Base-by-base conservation (phyloP, 2,329 filamentous ascomycete genomes). In the Venturia carpophila region DNA sequence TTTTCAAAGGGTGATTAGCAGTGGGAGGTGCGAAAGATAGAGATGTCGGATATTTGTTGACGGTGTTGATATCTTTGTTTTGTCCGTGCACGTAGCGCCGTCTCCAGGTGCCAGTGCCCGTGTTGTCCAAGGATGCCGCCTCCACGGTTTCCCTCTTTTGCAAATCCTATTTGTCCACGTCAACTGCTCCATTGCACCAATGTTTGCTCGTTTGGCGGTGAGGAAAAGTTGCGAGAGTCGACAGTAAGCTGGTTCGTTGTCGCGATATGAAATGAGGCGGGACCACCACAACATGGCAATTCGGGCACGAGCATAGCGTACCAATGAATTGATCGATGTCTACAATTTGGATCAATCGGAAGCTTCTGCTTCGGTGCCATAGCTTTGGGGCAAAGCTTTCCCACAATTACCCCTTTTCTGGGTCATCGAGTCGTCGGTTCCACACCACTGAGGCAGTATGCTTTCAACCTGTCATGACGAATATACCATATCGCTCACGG, bases 131-230 rank as follows among this genome's bases (percentile, higher is more conserved):
- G 27, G 21, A 27, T 27, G 21, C 5, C 45, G 45, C 45, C 45
- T 24, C 45, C 45, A 47, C 45, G 24, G n/a, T 24, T 47, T 27
- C 47, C 24, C 2, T 52, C 15, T 37, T 17, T 37, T 58, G 52
- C 52, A 7, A 37, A 37, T 15, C 37, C 11, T 24, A 58, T 58
- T 58, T 37, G 52, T 58, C 52, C 52, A 58, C 52, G 52, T 58
- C 19, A 10, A 58, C 5, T 19, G 17, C 19, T n/a, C 49, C 24
- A 17, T 7, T 19, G 34, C 19, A 5, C 4, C 13, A 21, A 2
- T 34, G 27, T 56, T 17, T 56, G 30, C 34, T 56, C 21, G 52
- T 58, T 34, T 17, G 19, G 17, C 52, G 52, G 52, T 56, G 30
- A 56, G 52, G 5, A 37, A 19, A 34, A 17, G 24, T 17, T 15